Base-by-base conservation (phyloP, 2,329 filamentous ascomycete species). In the Tolypocladium album region DNA sequence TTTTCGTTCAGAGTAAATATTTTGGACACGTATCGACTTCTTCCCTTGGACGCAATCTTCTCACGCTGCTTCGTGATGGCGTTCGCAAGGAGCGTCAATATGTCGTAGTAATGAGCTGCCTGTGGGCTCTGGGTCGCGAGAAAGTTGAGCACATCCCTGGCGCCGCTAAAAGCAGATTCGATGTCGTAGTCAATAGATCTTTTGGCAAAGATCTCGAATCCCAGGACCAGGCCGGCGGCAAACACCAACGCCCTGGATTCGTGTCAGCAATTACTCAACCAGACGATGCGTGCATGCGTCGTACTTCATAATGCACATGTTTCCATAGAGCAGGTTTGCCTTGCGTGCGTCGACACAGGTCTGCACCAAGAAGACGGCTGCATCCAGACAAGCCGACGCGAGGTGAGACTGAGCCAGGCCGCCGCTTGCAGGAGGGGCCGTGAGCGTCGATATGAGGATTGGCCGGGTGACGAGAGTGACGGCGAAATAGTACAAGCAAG, bases 221-320 rank as follows among this genome's bases (percentile, higher is more conserved):
- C 82, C 0, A 85, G 72, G 0, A 85, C 77, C 0, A 86, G 69
- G 0, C 82, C 82, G 2, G 83, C 80, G 0, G 81, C 80, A 60
- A 86, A 85, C 0, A 84, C 72, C 60, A 80, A 77, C 22, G 79
- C 80, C 61, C 79, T 82, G 57, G 13, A n/a, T 0, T 0, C 3
- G 4, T 0, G 22, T 61, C 45, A 60, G 34, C n/a, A 24, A 39
- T 24, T 7, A 17, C 0, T 15, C 12, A 1, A 9, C 17, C 8
- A 20, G 13, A 17, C 4, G 0, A 42, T 27, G 1, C 11, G 9
- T 20, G n/a, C 13, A 0, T 3, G 40, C 11, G 17, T 38, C 78
- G 69, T 69, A 83, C 82, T 85, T 85, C 59, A 85, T 70, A 6
- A 85, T 78, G 45, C 80, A 82, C 82, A 85, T 83, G 59, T 84